Evolutionary conservation across 2,329 filamentous ascomycete genomes (phyloP).

Genomic region (Fusarium chaquense): DNA sequence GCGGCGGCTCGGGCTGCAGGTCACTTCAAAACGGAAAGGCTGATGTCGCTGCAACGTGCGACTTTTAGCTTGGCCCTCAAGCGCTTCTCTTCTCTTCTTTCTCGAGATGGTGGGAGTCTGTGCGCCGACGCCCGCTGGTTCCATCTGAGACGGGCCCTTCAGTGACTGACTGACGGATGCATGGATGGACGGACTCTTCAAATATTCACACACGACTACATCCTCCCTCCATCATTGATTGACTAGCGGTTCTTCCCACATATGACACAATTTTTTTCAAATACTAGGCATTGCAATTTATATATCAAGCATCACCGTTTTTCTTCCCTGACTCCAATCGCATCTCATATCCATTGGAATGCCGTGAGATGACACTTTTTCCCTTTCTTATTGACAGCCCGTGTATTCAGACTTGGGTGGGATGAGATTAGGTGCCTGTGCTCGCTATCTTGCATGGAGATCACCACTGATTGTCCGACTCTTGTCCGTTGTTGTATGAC

Average conservation of each 20-base stretch:
- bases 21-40: conserved; percentile 22
- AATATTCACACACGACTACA: conserved; percentile 21
- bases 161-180: background rate
- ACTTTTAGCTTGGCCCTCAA: conserved; percentile 21
- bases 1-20: conserved; percentile 29
- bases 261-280: conserved; percentile 9
- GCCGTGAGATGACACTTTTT: background rate
- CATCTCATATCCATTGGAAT: conserved; percentile 11
- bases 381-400: background rate
- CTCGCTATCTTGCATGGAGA: conserved; percentile 38
- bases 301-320: conserved; percentile 17
- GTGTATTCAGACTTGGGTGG: background rate
- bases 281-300: background rate
- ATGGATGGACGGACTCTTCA: conserved; percentile 9
- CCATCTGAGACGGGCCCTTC: conserved; percentile 9
- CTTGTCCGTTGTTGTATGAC: conserved; percentile 16
- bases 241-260: conserved; percentile 20
- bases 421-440: conserved; percentile 8
- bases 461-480: conserved; percentile 22
- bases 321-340: conserved; percentile 14
- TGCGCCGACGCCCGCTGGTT: conserved; percentile 35
- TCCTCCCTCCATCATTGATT: conserved; percentile 7
- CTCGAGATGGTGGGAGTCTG: conserved; percentile 38
- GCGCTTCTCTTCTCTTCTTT: conserved; percentile 12
- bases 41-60: conserved; percentile 34